Conservation (phyloP, 1,139 yeast species). For the Saccharomyces hybrid region DNA sequence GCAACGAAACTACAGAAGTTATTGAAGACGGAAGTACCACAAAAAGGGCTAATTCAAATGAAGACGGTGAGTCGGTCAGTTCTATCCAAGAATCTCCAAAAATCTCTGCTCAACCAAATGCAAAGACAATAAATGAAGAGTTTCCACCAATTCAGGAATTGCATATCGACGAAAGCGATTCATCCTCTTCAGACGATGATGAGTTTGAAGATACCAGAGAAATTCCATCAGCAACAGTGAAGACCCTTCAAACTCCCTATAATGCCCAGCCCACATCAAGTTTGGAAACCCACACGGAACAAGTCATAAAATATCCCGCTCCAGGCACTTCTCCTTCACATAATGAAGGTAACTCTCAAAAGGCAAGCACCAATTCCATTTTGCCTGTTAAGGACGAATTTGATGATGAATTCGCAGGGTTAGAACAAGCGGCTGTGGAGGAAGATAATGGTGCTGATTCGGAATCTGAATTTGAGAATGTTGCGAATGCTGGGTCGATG, state of each 20-base stretch:
- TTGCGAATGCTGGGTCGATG: constrained; percentile 12
- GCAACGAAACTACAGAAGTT: not conserved
- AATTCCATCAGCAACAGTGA: constrained; percentile 1
- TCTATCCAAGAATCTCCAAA: constrained; percentile 14
- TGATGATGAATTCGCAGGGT: constrained; percentile 45
- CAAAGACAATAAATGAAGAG: constrained; percentile 36
- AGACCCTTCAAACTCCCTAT: not conserved
- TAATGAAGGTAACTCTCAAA: not conserved
- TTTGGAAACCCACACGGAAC: not conserved
- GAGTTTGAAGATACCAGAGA: constrained; percentile 17
- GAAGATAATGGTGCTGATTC: constrained; percentile 39
- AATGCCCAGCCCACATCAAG: not conserved
- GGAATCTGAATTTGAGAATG: constrained; percentile 13
- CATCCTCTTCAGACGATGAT: constrained; percentile 35
- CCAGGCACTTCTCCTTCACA: not conserved
- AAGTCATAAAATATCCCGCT: not conserved
- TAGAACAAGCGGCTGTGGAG: constrained; percentile 38
- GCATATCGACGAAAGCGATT: constrained; percentile 52
- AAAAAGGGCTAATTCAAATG: not conserved
- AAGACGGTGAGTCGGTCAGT: constrained; percentile 9
- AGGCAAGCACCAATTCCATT: constrained; percentile 2
- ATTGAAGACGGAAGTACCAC: not conserved
- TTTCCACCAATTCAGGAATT: constrained; percentile 68
- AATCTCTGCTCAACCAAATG: constrained; percentile 1
- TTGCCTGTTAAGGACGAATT: constrained; percentile 21